Base-by-base conservation (phyloP, 2,329 filamentous ascomycete genomes). In the Curvularia eragrostidis region DNA sequence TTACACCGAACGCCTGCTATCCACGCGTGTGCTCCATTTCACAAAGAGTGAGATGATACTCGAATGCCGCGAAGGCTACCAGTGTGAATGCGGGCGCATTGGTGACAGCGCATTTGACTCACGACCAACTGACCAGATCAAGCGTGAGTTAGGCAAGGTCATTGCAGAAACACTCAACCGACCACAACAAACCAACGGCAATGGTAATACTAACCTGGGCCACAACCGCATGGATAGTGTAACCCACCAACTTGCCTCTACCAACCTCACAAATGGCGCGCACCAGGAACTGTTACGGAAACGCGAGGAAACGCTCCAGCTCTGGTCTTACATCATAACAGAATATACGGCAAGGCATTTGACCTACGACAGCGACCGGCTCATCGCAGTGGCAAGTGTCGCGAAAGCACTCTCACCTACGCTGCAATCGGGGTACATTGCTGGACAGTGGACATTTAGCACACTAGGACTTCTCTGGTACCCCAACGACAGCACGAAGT, bases 41-140 rank as follows among this genome's bases (percentile, higher is more conserved):
- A 74, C 72, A 6, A 68, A 67, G 44, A 74, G 67, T 50, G 73
- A 75, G 42, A 72, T 75, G 71, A 72, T 75, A 36, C 51, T 75
- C 12, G 73, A 75, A 59, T 79, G 77, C 28, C 65, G 72, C 36
- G 67, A 75, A 62, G 70, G 66, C 24, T 72, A 74, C 48, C 71
- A 73, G 44, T 76, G 74, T 58, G 74, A 76, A 58, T 76, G 74
- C 48, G 72, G 70, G 26, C 64, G 73, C 10, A 74, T 76, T 21
- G 64, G 68, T n/a, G 63, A 75, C 41, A 49, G 58, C 8, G 63
- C 55, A 0, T 75, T 68, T 49, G 73, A 76, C 48, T 68, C 72
- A 8, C 65, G 74, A 24, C 65, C 70, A 24, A 75, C 70, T 9
- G 72, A 76, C 49, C 67, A 66, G 1, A 63, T 76, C 44, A 76